phyloP scores from a whole-genome alignment of 768 basidiomycete genomes.

The Mycena olivaceomarginata region DNA sequence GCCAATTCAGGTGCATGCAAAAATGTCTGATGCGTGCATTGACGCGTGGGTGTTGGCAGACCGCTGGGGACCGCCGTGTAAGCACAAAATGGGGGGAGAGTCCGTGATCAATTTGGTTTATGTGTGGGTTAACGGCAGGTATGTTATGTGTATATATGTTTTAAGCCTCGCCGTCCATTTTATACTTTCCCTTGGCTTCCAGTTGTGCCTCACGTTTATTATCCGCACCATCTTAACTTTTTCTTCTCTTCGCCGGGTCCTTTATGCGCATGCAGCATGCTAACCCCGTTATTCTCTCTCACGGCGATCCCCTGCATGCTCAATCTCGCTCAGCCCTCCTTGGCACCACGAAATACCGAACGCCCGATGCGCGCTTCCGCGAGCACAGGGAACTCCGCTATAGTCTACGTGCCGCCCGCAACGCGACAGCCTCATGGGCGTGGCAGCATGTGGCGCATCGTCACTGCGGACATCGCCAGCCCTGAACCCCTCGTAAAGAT shows the following conservation, averaged over 20 bases:
- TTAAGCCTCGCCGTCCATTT: conserved; percentile 5
- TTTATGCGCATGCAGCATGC: conserved; percentile 2
- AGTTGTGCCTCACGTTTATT: conserved; percentile 6
- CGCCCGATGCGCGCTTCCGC: too few relatives aligned
- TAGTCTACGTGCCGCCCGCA: too few relatives aligned
- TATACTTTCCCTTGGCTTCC: conserved; percentile 1
- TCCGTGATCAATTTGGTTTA: conserved; percentile 4
- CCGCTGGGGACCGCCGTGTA: conserved; percentile 4
- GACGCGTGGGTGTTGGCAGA: conserved; percentile 1
- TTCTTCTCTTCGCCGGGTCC: neutral
- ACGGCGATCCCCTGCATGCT: too few relatives aligned
- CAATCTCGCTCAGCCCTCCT: too few relatives aligned
- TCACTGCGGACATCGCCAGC: too few relatives aligned
- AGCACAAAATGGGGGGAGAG: conserved; percentile 5
- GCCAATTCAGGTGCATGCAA: conserved; percentile 5
- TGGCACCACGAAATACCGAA: too few relatives aligned
- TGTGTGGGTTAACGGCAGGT: conserved; percentile 1
- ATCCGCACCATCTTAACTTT: conserved; percentile 3
- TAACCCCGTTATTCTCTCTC: too few relatives aligned
- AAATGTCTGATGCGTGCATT: neutral
- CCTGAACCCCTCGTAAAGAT: too few relatives aligned
- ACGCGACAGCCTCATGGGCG: too few relatives aligned
- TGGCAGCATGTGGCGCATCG: too few relatives aligned
- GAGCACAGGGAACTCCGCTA: too few relatives aligned
- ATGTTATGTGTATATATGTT: conserved; percentile 6